These are phyloP conservation scores for Linderina pennispora DNA, from an alignment of 192 early-diverging fungal species.

Conservation along the genomic window DNA sequence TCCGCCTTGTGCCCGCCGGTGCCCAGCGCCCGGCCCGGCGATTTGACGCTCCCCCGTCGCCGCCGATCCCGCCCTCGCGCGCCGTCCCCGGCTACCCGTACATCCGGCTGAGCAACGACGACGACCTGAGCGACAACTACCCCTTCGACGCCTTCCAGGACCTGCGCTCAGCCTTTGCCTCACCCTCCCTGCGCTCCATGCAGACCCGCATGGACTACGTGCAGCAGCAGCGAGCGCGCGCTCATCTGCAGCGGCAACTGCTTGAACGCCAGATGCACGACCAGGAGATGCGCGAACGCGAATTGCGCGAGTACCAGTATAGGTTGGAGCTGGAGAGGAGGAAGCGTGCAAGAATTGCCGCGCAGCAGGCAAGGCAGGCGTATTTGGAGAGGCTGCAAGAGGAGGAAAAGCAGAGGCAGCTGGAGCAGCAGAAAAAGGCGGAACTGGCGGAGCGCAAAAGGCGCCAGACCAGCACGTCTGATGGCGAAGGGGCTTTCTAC, in stretches of 20 bases:
- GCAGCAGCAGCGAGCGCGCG: constrained; percentile 29
- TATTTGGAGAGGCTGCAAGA: constrained; percentile 15
- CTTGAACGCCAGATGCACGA: constrained; percentile 25
- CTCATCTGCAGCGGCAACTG: constrained; percentile 15
- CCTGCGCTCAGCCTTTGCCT: constrained; percentile 29
- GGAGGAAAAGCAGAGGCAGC: constrained; percentile 15
- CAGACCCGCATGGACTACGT: constrained; percentile 26
- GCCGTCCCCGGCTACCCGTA: constrained; percentile 36
- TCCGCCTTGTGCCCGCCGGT: constrained; percentile 32
- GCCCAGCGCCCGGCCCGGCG: neutral
- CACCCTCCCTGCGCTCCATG: constrained; percentile 13
- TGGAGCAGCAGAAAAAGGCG: neutral
- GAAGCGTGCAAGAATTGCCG: constrained; percentile 8
- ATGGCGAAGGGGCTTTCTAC: constrained; percentile 6
- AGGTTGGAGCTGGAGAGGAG: constrained; percentile 24
- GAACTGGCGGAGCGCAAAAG: constrained; percentile 1
- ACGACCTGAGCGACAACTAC: constrained; percentile 39
- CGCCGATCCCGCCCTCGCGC: constrained; percentile 2
- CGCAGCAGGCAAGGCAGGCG: constrained; percentile 9
- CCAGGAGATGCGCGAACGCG: constrained; percentile 13
- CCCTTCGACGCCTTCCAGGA: constrained; percentile 44
- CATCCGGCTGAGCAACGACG: constrained; percentile 28
- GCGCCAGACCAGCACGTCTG: neutral
- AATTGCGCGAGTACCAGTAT: constrained; percentile 13
- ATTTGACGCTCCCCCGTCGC: neutral